phyloP scores from a whole-genome alignment of 768 basidiomycete genomes.

The Mycena metata region DNA sequence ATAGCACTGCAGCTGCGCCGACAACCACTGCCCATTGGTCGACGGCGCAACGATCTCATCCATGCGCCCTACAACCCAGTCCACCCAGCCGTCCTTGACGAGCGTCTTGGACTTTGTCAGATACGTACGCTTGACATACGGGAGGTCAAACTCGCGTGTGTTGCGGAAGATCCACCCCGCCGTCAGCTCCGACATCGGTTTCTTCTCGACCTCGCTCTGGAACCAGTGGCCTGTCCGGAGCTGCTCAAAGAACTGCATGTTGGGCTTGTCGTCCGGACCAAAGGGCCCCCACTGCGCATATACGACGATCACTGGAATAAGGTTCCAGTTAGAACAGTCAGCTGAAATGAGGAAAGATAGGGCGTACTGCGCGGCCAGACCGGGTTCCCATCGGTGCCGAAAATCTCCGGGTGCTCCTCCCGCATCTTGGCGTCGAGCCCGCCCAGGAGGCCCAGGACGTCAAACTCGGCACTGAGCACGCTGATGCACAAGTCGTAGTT shows the following conservation, averaged over 20 bases:
- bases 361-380: conserved; percentile 30
- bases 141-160: conserved; percentile 32
- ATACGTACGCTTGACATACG: conserved; percentile 35
- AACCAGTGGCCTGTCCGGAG: conserved; percentile 18
- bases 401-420: conserved; percentile 35
- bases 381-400: conserved; percentile 15
- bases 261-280: conserved; percentile 29
- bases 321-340: no score
- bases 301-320: conserved; percentile 33
- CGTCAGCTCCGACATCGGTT: conserved; percentile 32
- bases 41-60: conserved; percentile 25
- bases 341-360: no score
- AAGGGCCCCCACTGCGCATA: conserved; percentile 34
- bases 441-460: conserved; percentile 27
- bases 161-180: conserved; percentile 34
- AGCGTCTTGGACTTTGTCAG: conserved; percentile 29
- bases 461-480: conserved; percentile 29
- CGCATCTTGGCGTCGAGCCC: conserved; percentile 29
- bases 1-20: conserved; percentile 33
- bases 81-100: conserved; percentile 32
- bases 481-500: conserved; percentile 37
- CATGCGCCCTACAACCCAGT: conserved; percentile 31
- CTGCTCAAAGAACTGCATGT: conserved; percentile 28
- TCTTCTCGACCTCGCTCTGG: conserved; percentile 14
- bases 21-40: conserved; percentile 32